These are phyloP conservation scores for Tubosaeta sp. DNA, from an alignment of 768 basidiomycete genomes.

Conservation along the genomic window DNA sequence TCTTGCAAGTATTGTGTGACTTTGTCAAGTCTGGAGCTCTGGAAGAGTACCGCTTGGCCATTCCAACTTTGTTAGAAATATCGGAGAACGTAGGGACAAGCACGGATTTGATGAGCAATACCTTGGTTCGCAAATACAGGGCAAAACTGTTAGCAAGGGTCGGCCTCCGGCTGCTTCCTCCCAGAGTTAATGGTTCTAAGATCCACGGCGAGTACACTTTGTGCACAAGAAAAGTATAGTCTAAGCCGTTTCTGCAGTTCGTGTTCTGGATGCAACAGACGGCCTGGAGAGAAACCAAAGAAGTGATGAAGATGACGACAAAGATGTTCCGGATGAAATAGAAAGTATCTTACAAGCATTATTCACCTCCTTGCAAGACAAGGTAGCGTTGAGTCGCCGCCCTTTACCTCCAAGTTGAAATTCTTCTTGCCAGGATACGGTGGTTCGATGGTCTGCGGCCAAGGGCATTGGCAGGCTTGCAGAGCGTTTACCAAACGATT, in stretches of 20 bases:
- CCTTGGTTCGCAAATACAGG: slow-evolving; percentile 63
- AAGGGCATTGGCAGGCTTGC: slow-evolving; percentile 87
- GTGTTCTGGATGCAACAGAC: slow-evolving; percentile 19
- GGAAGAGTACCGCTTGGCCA: slow-evolving; percentile 45
- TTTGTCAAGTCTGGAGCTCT: slow-evolving; percentile 60
- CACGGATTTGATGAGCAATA: slow-evolving; percentile 47
- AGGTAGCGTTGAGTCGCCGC: slow-evolving; percentile 41
- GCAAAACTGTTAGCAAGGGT: slow-evolving; percentile 66
- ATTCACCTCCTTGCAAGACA: slow-evolving; percentile 74
- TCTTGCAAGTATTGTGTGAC: slow-evolving; percentile 67
- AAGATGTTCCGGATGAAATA: slow-evolving; percentile 74
- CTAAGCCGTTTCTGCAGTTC: slow-evolving; percentile 21
- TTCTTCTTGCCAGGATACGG: slow-evolving; percentile 66
- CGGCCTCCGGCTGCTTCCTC: slow-evolving; percentile 59
- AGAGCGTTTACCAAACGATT: slow-evolving; percentile 71
- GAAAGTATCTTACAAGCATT: slow-evolving; percentile 72
- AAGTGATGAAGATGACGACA: slow-evolving; percentile 36
- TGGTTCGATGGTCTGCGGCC: slow-evolving; percentile 92
- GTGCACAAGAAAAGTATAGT: slow-evolving; percentile 22
- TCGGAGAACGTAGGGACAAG: slow-evolving; percentile 39
- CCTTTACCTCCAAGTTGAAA: neutral
- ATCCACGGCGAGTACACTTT: slow-evolving; percentile 37
- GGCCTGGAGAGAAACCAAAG: slow-evolving; percentile 5
- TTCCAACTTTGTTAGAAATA: slow-evolving; percentile 43
- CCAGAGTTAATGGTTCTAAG: slow-evolving; percentile 32